phyloP scores from a whole-genome alignment of 495 filamentous ascomycete genomes.

The Penicillium antarcticum region DNA sequence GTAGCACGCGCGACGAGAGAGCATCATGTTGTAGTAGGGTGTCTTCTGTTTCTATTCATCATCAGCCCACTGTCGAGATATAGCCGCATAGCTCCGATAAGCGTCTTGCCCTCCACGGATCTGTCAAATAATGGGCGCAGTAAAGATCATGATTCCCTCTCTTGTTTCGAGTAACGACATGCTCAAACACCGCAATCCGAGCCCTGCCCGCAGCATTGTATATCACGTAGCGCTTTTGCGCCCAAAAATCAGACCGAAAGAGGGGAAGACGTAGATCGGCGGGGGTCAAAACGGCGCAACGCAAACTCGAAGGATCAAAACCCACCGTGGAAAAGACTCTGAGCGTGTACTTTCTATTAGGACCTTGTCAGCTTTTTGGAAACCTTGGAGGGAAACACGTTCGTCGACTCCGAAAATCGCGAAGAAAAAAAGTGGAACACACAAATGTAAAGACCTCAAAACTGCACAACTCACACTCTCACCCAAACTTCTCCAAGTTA shows the following conservation, averaged over 20 bases:
- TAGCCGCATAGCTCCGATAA: slow-evolving; percentile 11
- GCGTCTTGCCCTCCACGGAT: slow-evolving; percentile 1
- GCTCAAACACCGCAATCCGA: neutral
- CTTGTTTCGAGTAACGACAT: no score
- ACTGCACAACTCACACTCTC: slow-evolving; percentile 22
- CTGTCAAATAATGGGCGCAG: neutral
- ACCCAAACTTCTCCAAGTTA: slow-evolving; percentile 7
- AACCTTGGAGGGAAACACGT: slow-evolving; percentile 31
- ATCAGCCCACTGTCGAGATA: slow-evolving; percentile 8
- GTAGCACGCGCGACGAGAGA: slow-evolving; percentile 98
- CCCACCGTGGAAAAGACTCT: slow-evolving; percentile 29
- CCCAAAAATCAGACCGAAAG: slow-evolving; percentile 2
- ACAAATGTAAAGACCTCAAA: slow-evolving; percentile 2
- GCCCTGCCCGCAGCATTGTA: neutral
- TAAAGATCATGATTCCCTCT: no score
- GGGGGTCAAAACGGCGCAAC: slow-evolving; percentile 5
- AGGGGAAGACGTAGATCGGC: slow-evolving; percentile 13
- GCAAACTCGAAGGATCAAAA: slow-evolving; percentile 11
- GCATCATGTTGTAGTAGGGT: slow-evolving; percentile 70
- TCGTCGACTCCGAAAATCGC: slow-evolving; percentile 29
- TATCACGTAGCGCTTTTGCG: neutral
- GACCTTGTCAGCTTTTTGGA: slow-evolving; percentile 12
- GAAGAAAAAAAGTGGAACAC: slow-evolving; percentile 22
- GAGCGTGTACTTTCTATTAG: slow-evolving; percentile 2
- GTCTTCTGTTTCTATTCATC: slow-evolving; percentile 13